Evolutionary conservation across 192 early-diverging fungal species (phyloP), one percentile per base, ranked within the genome.

Genomic region (Umbelopsis isabellina): DNA sequence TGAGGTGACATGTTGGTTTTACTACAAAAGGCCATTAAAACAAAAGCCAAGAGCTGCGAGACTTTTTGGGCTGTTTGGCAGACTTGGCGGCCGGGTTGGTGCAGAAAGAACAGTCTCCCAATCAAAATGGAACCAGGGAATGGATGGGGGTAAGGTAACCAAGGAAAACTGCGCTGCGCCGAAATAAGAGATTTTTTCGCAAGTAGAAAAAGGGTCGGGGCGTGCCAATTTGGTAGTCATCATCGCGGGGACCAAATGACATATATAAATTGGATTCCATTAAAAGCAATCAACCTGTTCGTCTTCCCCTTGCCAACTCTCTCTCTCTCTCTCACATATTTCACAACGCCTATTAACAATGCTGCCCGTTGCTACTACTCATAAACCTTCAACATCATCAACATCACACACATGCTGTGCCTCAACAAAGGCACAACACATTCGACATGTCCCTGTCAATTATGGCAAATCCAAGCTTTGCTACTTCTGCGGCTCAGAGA

Each of bases 401-500:
- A 55, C 9, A 22, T 52, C 21, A 3, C 55, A 30, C 18, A 35
- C 27, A 23, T 33, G 7, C 55, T 37, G 12, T 30, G 3, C 55
- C 6, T 16, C 25, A 35, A 3, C 55, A 25, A 61, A 61, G 33
- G 3, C 10, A 35, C 55, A 18, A 61, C 16, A 18, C 25, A 6
- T 41, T 61, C 55, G 55, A n/a, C 27, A 61, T 15, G 27, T 30
- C 18, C 55, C 30, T 4, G 55, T 35, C 30, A 61, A 61, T 33
- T 30, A 61, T 11, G 25, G 16, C 55, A 64, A 65, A 7, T 35
- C 23, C 4, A 66, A 66, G 41, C 13, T 72, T 3, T 72, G 71
- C 61, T 72, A 72, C 64, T 72, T 72, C 51, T 72, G 71, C 25
- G 71, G 71, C 21, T 72, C 71, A 47, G 51, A 46, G 15, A 66